A percentile compares a stretch with the other conserved stretches of the same genome.
Evolutionary conservation across 345 rosid species (phyloP).

Genomic region (Rhodamnia rubescens): DNA sequence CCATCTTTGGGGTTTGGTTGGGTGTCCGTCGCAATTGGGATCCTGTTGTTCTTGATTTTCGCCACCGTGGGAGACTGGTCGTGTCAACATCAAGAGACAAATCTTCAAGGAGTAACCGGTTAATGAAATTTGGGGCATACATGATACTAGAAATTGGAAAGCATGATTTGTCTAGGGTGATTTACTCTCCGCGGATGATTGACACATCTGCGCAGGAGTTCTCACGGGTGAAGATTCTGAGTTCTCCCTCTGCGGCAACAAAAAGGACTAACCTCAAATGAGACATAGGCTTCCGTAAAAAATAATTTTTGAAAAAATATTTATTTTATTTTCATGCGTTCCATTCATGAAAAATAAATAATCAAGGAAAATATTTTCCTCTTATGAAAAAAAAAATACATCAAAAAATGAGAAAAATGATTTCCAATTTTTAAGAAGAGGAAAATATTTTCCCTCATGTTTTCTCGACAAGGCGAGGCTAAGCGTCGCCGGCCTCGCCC

Average conservation of each 20-base stretch:
- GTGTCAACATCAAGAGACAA: background rate
- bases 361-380: no score
- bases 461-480: no score
- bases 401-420: no score
- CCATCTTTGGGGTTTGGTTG: background rate
- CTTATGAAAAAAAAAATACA: no score
- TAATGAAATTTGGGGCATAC: background rate
- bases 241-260: background rate
- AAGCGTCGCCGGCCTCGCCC: no score
- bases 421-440: no score
- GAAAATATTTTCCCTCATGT: no score
- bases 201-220: background rate
- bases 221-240: background rate
- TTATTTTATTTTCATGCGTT: no score
- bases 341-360: no score
- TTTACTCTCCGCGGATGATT: background rate
- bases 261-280: background rate
- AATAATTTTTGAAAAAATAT: no score
- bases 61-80: background rate
- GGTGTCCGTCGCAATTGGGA: background rate
- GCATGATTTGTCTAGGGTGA: background rate
- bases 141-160: background rate
- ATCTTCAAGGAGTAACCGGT: background rate
- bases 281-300: no score
- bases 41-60: background rate